Evolutionary conservation across 345 rosid species (phyloP).

Genomic region (Corchorus capsularis): DNA sequence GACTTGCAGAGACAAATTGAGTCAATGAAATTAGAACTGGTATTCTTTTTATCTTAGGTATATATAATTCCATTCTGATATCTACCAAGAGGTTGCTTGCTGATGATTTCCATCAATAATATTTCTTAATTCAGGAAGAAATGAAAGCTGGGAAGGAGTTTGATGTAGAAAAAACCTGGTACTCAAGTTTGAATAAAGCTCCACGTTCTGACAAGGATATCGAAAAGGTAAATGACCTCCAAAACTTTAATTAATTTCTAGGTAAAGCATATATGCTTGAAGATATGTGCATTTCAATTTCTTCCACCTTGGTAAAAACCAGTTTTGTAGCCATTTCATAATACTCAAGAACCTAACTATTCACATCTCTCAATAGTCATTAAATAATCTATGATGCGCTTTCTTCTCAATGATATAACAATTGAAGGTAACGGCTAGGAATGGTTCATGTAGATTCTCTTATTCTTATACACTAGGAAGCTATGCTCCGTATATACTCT

Average conservation of each 20-base stretch:
- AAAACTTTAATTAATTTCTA: background rate
- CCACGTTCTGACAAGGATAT: slow-evolving; percentile 34
- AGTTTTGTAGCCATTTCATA: background rate
- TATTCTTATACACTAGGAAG: background rate
- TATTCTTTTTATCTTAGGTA: slow-evolving; percentile 26
- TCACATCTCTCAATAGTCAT: background rate
- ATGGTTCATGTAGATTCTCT: background rate
- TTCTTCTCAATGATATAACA: background rate
- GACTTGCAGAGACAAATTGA: slow-evolving; percentile 67
- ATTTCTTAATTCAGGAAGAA: slow-evolving; percentile 45
- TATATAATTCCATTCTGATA: slow-evolving; percentile 2
- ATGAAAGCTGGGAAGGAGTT: slow-evolving; percentile 40
- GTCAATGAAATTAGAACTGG: slow-evolving; percentile 55
- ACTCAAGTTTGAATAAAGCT: slow-evolving; percentile 37
- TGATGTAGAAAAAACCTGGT: slow-evolving; percentile 35
- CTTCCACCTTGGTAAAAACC: background rate
- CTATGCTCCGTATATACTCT: background rate
- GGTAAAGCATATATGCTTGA: background rate
- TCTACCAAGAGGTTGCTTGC: background rate
- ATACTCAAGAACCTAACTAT: background rate
- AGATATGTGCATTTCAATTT: background rate
- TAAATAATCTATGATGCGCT: background rate
- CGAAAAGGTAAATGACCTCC: slow-evolving; percentile 52
- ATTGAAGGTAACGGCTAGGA: background rate
- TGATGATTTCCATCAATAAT: background rate